Base-by-base conservation (phyloP, 176 grass and related monocot species). In the Oryza glumipatula region DNA sequence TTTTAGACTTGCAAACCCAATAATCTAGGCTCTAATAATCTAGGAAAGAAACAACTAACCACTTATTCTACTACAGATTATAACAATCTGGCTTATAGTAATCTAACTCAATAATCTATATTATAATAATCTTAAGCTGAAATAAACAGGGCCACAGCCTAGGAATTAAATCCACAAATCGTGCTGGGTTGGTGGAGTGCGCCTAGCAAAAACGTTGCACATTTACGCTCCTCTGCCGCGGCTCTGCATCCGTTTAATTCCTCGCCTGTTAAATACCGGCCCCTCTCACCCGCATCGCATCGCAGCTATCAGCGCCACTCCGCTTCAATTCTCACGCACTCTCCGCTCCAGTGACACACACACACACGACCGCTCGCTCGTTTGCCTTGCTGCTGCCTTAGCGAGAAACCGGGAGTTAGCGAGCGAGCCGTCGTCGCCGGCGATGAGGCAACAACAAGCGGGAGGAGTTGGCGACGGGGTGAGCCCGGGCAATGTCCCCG, bases 401-500 rank as follows among this genome's bases (percentile, higher is more conserved):
- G 43, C 7, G 21, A 68, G 63, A 67, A 15, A 63, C 1, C 82
- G 26, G 14, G 39, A 26, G 36, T 0, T 38, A 38, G 39, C 39
- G 39, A 41, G 32, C 45, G 3, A 13, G 13, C 21, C n/a, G 58
- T 1, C 58, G 58, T 19, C 51, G 51, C 9, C 9, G 19, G 72
- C 73, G 10, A 91, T 91, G 89, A 87, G 64, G 19, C 84, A 83
- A 48, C 84, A 83, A 48, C 47, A 58, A n/a, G 80, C 74, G 8
- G 70, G 70, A 26, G 86, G 78, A 19, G 64, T 4, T 4, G 74
- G 70, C 68, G 82, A 74, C 58, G 91, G 70, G 30, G 80, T 94
- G 23, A 96, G 88, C 80, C 90, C 90, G 33, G 87, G 89, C 75
- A 98, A 88, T 68, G 90, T 95, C 77, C 85, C 87, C 41, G 87